phyloP scores from a whole-genome alignment of 2,329 filamentous ascomycete genomes.

The Aspergillus pseudoviridinutans region DNA sequence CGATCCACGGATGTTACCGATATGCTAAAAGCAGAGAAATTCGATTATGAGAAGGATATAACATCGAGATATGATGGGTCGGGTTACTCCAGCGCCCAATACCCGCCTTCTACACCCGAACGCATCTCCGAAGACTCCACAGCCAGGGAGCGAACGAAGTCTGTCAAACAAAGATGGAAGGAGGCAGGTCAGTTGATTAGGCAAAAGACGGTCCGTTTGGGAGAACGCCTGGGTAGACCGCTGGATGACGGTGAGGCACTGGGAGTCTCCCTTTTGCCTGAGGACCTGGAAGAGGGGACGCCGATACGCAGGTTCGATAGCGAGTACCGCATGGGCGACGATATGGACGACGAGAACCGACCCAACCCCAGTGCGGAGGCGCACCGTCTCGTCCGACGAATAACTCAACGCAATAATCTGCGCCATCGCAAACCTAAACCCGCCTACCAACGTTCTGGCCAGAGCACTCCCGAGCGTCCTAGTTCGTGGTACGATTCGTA shows the following conservation, averaged over 20 bases:
- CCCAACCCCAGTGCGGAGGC: slow-evolving; percentile 31
- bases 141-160: slow-evolving; percentile 3
- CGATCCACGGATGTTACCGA: not conserved
- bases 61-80: not conserved
- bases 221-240: slow-evolving; percentile 29
- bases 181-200: slow-evolving; percentile 27
- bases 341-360: slow-evolving; percentile 17
- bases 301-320: slow-evolving; percentile 18
- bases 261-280: slow-evolving; percentile 25
- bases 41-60: not conserved
- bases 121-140: not conserved
- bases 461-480: slow-evolving; percentile 28
- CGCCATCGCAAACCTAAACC: slow-evolving; percentile 26
- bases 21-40: not conserved
- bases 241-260: slow-evolving; percentile 29
- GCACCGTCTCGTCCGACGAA: slow-evolving; percentile 35
- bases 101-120: not conserved
- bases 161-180: slow-evolving; percentile 23
- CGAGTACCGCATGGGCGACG: slow-evolving; percentile 18
- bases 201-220: slow-evolving; percentile 25
- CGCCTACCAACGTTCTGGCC: slow-evolving; percentile 31
- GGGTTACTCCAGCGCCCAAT: not conserved
- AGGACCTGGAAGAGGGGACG: slow-evolving; percentile 25
- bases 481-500: slow-evolving; percentile 18
- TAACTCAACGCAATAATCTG: slow-evolving; percentile 26